These are phyloP conservation scores for Blastobotrys indianensis DNA, from an alignment of 1,139 yeast species.

Conservation along the genomic window DNA sequence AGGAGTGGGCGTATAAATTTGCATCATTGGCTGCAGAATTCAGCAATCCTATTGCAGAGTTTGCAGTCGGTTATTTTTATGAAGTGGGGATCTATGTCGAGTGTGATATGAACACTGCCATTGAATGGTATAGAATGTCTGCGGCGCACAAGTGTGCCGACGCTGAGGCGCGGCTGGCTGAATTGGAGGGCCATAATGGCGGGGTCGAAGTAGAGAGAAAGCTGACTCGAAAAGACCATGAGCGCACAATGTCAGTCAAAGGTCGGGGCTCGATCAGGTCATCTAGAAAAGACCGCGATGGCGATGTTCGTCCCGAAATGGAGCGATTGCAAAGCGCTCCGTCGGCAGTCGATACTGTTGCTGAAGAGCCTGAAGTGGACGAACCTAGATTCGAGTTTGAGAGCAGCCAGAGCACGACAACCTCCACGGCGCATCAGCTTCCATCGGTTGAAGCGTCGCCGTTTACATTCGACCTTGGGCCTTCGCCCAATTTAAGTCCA, in stretches of 20 bases:
- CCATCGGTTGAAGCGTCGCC: slow-evolving; percentile 9
- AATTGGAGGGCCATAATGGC: slow-evolving; percentile 15
- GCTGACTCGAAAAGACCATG: slow-evolving; percentile 27
- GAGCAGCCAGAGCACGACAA: neutral
- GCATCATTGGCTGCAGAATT: slow-evolving; percentile 34
- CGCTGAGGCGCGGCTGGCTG: slow-evolving; percentile 30
- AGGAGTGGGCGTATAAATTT: slow-evolving; percentile 36
- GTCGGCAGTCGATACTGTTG: neutral
- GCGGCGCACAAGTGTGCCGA: slow-evolving; percentile 31
- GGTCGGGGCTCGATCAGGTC: slow-evolving; percentile 25
- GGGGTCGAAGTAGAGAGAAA: slow-evolving; percentile 14
- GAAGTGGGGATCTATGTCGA: slow-evolving; percentile 37
- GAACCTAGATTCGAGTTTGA: slow-evolving; percentile 6
- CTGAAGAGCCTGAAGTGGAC: neutral
- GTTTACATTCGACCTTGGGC: slow-evolving; percentile 1
- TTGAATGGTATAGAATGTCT: slow-evolving; percentile 30
- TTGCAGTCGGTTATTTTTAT: slow-evolving; percentile 38
- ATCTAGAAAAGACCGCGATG: slow-evolving; percentile 11
- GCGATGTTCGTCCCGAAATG: neutral
- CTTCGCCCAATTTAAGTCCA: too few species aligned
- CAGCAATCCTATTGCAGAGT: slow-evolving; percentile 34
- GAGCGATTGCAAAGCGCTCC: neutral
- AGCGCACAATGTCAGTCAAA: slow-evolving; percentile 22
- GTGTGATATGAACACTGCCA: slow-evolving; percentile 28
- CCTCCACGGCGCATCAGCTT: neutral